Base-by-base conservation (phyloP, 2,329 filamentous ascomycete species). In the Clarireedia homoeocarpa region DNA sequence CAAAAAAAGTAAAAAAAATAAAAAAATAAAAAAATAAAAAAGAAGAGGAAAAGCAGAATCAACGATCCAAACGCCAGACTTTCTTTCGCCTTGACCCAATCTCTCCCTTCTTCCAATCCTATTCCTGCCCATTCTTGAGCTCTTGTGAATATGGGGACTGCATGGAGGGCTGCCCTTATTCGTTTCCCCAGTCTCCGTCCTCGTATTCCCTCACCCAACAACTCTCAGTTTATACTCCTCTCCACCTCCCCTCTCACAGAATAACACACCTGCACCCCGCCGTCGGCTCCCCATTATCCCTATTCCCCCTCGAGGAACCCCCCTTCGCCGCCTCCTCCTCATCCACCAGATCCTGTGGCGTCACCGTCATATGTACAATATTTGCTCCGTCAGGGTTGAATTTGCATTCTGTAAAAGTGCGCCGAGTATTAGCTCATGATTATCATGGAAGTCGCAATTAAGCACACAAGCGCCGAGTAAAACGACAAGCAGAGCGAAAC, bases 331-430 rank as follows among this genome's bases (percentile, higher is more conserved):
- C 66, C 42, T 70, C 68, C 62, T 86, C 83, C 66, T 94, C 90
- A 62, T 95, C 86, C 59, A 92, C 76, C 40, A 87, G 80, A 67
- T 95, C 89, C 67, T 91, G 86, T 2, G 91, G 91, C 64, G 89
- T 88, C 64, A 96, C 84, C 5, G 88, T 92, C 90, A 96, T 95
- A 71, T 96, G 91, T n/a, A 96, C 84, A 27, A 95, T 88, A 63
- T 95, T 95, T 6, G 88, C 82, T 10, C 79, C 76, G 60, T 90
- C 85, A 30, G 78, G 77, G 66, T 82, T 88, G 67, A 95, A 90
- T 59, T 84, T 86, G 67, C 89, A 91, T 62, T 91, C 90, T 95
- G 66, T 46, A 34, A 34, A 12, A 20, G 30, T 9, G 30, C 10
- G 30, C 10, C 7, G 7, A 30, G 27, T 9, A 34, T 34, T 34